Percentiles rank a stretch among this genome's conserved stretches.
Evolutionary conservation across 179 eudicot genomes (phyloP).

Genomic region (Patellifolia procumbens): DNA sequence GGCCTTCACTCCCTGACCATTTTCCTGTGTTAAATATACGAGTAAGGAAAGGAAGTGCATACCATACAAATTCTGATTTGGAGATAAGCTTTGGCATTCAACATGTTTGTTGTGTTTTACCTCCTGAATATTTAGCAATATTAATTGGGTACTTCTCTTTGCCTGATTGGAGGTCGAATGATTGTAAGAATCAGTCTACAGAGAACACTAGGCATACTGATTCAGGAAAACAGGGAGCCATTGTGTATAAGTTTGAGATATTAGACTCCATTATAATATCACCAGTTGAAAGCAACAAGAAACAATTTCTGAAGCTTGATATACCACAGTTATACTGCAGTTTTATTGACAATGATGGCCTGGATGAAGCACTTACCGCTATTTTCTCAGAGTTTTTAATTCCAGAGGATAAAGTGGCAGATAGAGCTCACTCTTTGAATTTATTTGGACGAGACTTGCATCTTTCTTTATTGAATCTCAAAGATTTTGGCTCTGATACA

Average conservation of each 20-base stretch:
- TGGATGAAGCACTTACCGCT: constrained; percentile 36
- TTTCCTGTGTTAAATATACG: constrained; percentile 68
- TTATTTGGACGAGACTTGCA: constrained; percentile 67
- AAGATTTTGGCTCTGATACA: constrained; percentile 32
- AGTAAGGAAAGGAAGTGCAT: constrained; percentile 41
- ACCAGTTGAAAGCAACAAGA: constrained; percentile 51
- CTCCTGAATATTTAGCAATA: constrained; percentile 75
- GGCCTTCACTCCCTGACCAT: constrained; percentile 46
- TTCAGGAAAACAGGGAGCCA: constrained; percentile 25
- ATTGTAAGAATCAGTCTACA: constrained; percentile 24
- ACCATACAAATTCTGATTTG: constrained; percentile 37
- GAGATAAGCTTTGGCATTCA: constrained; percentile 70
- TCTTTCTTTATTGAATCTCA: constrained; percentile 45
- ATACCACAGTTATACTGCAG: constrained; percentile 53
- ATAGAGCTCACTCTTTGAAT: constrained; percentile 53
- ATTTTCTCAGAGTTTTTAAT: constrained; percentile 59
- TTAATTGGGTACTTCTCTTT: constrained; percentile 81
- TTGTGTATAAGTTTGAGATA: constrained; percentile 64
- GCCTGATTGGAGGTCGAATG: constrained; percentile 63
- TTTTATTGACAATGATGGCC: constrained; percentile 49
- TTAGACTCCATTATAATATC: constrained; percentile 57
- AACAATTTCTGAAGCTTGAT: constrained; percentile 60
- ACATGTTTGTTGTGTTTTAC: constrained; percentile 77
- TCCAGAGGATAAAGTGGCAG: constrained; percentile 41
- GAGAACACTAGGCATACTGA: constrained; percentile 23